A percentile compares a stretch with the other conserved stretches of the same genome.
These are phyloP conservation scores for Plantago ovata DNA, from an alignment of 257 asterid species.

Conservation along the genomic window DNA sequence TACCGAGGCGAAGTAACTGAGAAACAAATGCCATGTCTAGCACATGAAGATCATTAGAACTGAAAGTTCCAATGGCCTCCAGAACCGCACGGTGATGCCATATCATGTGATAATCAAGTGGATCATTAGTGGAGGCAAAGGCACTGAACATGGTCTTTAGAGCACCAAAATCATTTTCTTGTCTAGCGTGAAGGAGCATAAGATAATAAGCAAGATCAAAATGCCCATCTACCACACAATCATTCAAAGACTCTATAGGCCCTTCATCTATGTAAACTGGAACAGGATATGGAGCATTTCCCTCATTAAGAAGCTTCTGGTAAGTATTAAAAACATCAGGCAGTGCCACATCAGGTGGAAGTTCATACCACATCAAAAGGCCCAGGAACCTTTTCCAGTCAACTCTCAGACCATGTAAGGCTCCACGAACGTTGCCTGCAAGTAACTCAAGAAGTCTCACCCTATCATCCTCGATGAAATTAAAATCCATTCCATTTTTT, in stretches of 20 bases:
- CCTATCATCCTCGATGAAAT: constrained; percentile 75
- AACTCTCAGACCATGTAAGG: constrained; percentile 58
- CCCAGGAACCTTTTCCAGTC: constrained; percentile 99
- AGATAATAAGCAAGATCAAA: constrained; percentile 90
- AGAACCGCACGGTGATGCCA: constrained; percentile 98
- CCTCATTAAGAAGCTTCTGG: constrained; percentile 77
- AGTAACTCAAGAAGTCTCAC: constrained; percentile 81
- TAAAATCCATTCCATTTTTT: constrained; percentile 87
- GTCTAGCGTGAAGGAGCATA: constrained; percentile 92
- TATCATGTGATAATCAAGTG: constrained; percentile 98
- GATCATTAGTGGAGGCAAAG: constrained; percentile 85
- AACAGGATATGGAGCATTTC: constrained; percentile 88
- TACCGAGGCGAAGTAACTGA: constrained; percentile 84
- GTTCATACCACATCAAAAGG: constrained; percentile 93
- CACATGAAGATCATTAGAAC: constrained; percentile 85
- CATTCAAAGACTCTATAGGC: constrained; percentile 43
- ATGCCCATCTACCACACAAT: constrained; percentile 45
- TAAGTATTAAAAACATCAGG: constrained; percentile 67
- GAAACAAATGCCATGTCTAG: constrained; percentile 90
- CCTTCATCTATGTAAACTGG: constrained; percentile 96
- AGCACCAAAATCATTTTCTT: constrained; percentile 64
- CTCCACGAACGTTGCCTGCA: constrained; percentile 79
- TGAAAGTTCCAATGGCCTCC: constrained; percentile 87
- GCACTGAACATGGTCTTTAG: constrained; percentile 93
- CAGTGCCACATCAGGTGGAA: constrained; percentile 78